Evolutionary conservation across 2,329 filamentous ascomycete genomes (phyloP).

Genomic region (Chaetomiaceae sp.): DNA sequence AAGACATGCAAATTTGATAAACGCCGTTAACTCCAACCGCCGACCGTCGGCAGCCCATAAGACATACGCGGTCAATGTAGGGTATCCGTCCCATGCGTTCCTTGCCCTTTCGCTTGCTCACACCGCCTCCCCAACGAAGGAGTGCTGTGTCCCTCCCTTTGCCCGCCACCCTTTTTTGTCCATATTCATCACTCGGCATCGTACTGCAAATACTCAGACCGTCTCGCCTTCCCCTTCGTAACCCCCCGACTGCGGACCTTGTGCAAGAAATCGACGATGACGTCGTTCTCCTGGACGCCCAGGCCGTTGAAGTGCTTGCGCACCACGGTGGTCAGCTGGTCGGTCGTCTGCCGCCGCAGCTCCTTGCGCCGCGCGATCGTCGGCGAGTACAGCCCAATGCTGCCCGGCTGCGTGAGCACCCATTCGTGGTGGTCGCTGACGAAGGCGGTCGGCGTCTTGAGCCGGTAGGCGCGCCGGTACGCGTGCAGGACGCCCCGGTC

Average conservation of each 20-base stretch:
- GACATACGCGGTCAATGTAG: neutral
- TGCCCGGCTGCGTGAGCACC: conserved; percentile 53
- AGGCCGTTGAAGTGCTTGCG: conserved; percentile 79
- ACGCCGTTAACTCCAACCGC: conserved; percentile 2
- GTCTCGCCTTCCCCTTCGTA: conserved; percentile 31
- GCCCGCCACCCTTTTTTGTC: neutral
- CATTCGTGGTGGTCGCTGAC: conserved; percentile 55
- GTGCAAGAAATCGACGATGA: conserved; percentile 74
- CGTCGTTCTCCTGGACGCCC: conserved; percentile 73
- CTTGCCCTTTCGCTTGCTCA: no score
- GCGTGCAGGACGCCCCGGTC: conserved; percentile 62
- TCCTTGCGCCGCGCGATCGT: conserved; percentile 65
- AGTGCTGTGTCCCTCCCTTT: conserved; percentile 6
- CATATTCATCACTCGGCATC: conserved; percentile 13
- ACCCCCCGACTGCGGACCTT: conserved; percentile 55
- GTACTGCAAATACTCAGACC: conserved; percentile 17
- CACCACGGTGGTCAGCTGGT: conserved; percentile 64
- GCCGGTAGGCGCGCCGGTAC: conserved; percentile 68
- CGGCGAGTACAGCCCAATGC: conserved; percentile 66
- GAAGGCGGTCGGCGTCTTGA: conserved; percentile 66
- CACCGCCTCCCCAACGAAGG: no score
- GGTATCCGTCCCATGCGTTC: conserved; percentile 1
- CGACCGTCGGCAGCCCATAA: no score
- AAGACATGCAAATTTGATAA: neutral
- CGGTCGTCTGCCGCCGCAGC: conserved; percentile 61